Base-by-base conservation (phyloP, 2,329 filamentous ascomycete species). In the Apiospora aurea region DNA sequence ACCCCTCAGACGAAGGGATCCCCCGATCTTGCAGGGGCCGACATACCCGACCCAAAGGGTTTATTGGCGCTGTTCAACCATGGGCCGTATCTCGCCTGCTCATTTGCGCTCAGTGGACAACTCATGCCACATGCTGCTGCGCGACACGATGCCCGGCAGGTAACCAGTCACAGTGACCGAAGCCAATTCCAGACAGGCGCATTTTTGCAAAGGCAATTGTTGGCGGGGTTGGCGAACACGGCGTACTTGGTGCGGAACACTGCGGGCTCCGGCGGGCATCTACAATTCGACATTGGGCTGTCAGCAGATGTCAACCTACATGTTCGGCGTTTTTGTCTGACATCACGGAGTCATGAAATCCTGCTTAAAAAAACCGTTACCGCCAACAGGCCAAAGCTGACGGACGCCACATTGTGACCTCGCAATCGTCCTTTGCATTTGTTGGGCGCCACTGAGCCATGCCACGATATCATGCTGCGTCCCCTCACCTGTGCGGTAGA, bases 41-140 rank as follows among this genome's bases (percentile, higher is more conserved):
- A 38, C 29, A 11, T 18, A 61, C 16, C 53, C 53, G 53, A n/a
- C 8, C 16, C 29, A 61, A 34, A 29, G 29, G 29, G 21, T 38
- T 38, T 4, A 21, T 14, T 61, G 53, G 18, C 29, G 18, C n/a
- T 29, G 53, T 8, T 38, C 29, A 38, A 21, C 53, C 26, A 38
- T 61, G 26, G 26, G 26, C 29, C 29, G 53, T 38, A 61, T 14
- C 7, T 43, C 8, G n/a, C 26, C 26, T 29, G 7, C 34, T 38
- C 34, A 38, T 38, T 61, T 21, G 34, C 53, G 29, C 53, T 61
- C 29, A 61, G 53, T 6, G n/a, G 29, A 61, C 53, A 61, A 61
- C 53, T 61, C 53, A 61, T 34, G 53, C 53, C 53, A 61, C 53
- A 61, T 61, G 29, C 53, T 61, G 29, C 53, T 38, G 26, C 26